Evolutionary conservation across 306 rosid genomes (phyloP).

Genomic region (Medicago lupulina): DNA sequence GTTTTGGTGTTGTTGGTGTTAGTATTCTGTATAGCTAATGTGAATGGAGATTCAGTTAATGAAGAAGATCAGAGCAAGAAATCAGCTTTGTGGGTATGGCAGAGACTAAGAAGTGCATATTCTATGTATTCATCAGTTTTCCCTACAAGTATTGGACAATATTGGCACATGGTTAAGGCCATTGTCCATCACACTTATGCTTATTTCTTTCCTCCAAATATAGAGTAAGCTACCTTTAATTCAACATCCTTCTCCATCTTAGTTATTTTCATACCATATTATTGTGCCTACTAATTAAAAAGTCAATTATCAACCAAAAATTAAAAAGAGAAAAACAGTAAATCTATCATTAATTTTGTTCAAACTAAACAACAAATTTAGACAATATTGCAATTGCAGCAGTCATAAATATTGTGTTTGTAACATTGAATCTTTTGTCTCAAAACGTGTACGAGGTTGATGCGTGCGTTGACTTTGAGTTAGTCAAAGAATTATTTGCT

Average conservation of each 20-base stretch:
- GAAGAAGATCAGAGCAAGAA: not conserved
- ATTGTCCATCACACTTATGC: constrained; percentile 2
- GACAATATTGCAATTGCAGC: no score
- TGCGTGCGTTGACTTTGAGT: no score
- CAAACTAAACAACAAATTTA: no score
- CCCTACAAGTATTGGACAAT: not conserved
- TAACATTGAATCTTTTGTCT: no score
- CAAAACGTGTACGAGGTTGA: no score
- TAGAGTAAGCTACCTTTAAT: constrained; percentile 38
- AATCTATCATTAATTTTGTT: no score
- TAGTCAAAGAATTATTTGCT: no score
- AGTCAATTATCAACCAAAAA: no score
- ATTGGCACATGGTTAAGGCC: constrained; percentile 31
- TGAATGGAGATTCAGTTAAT: not conserved
- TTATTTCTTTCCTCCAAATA: constrained; percentile 43
- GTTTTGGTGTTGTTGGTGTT: not conserved
- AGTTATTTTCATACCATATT: no score
- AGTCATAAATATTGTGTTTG: no score
- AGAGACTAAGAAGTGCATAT: constrained; percentile 30
- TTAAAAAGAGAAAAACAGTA: no score
- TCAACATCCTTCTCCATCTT: not conserved
- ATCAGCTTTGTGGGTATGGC: constrained; percentile 23
- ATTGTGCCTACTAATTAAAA: no score
- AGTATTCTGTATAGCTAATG: not conserved
- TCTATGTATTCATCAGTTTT: constrained; percentile 16